Conservation (phyloP, 2,329 filamentous ascomycete genomes). For the Fusarium anguioides region DNA sequence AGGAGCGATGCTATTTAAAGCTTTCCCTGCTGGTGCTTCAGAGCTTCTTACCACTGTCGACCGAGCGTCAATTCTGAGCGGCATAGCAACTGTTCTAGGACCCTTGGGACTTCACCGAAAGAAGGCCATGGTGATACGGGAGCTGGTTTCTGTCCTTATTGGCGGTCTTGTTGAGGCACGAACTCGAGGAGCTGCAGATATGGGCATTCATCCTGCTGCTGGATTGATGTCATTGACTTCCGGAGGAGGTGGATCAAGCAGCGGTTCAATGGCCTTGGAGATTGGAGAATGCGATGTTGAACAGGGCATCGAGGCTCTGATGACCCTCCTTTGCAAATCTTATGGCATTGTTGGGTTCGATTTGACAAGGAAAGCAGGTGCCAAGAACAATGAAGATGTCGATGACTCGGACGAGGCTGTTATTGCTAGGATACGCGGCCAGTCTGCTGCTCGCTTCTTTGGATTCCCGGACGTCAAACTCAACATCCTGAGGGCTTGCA, state of each 20-base stretch:
- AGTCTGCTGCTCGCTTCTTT: slow-evolving; percentile 71
- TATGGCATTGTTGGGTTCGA: slow-evolving; percentile 72
- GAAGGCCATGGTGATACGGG: slow-evolving; percentile 88
- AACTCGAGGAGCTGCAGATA: slow-evolving; percentile 93
- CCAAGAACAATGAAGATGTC: slow-evolving; percentile 37
- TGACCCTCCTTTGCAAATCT: slow-evolving; percentile 69
- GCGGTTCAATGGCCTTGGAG: slow-evolving; percentile 67
- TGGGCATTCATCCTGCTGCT: slow-evolving; percentile 93
- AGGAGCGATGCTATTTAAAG: slow-evolving; percentile 72
- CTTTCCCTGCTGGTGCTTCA: slow-evolving; percentile 74
- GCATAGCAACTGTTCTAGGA: slow-evolving; percentile 87
- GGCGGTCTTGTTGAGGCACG: slow-evolving; percentile 89
- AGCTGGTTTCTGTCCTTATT: slow-evolving; percentile 85
- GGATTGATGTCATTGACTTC: slow-evolving; percentile 79
- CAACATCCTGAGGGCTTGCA: slow-evolving; percentile 87
- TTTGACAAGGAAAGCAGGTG: slow-evolving; percentile 43
- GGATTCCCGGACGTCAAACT: slow-evolving; percentile 85
- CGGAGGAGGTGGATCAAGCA: slow-evolving; percentile 58
- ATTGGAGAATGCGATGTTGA: slow-evolving; percentile 74
- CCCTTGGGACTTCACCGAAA: slow-evolving; percentile 84
- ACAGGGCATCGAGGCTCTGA: slow-evolving; percentile 71
- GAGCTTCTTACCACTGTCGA: slow-evolving; percentile 79
- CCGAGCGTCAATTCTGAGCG: slow-evolving; percentile 81
- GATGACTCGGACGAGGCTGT: slow-evolving; percentile 64
- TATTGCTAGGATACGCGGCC: slow-evolving; percentile 68